A percentile compares a stretch with the other conserved stretches of the same genome.
Evolutionary conservation across 306 rosid genomes (phyloP).

Genomic region (Acacia melanoxylon): DNA sequence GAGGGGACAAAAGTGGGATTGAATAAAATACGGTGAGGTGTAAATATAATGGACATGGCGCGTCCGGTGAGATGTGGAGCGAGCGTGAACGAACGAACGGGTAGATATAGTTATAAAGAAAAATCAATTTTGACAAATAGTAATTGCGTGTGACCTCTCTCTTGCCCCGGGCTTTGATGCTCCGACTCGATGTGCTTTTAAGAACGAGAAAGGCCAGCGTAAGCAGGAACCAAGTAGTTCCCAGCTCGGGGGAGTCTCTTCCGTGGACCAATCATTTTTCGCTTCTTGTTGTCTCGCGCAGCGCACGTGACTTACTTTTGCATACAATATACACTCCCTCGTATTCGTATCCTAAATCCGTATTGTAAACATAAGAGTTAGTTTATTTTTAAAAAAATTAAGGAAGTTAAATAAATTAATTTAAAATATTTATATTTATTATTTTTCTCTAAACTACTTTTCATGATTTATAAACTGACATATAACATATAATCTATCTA

Average conservation of each 20-base stretch:
- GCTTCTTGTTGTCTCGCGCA: not conserved
- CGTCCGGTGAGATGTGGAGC: not conserved
- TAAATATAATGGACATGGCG: constrained; percentile 25
- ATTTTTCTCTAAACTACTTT: too few species aligned
- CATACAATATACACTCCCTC: too few species aligned
- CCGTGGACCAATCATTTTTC: not conserved
- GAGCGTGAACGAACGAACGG: not conserved
- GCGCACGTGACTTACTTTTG: not conserved
- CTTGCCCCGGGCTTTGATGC: not conserved
- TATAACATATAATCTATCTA: too few species aligned
- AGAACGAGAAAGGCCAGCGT: not conserved
- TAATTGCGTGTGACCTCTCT: not conserved
- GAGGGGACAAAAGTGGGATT: constrained; percentile 38
- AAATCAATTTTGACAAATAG: not conserved
- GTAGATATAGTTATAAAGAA: too few species aligned
- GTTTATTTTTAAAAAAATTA: too few species aligned
- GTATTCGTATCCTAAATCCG: too few species aligned
- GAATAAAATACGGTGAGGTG: not conserved
- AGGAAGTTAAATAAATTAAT: too few species aligned
- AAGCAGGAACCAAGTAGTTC: not conserved
- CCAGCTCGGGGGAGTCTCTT: not conserved
- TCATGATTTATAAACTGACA: too few species aligned
- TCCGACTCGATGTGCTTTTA: not conserved
- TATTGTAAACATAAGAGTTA: too few species aligned
- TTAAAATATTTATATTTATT: too few species aligned